Evolutionary conservation across 164 flowering plant species (phyloP).

Genomic region (Dillenia suffruticosa): DNA sequence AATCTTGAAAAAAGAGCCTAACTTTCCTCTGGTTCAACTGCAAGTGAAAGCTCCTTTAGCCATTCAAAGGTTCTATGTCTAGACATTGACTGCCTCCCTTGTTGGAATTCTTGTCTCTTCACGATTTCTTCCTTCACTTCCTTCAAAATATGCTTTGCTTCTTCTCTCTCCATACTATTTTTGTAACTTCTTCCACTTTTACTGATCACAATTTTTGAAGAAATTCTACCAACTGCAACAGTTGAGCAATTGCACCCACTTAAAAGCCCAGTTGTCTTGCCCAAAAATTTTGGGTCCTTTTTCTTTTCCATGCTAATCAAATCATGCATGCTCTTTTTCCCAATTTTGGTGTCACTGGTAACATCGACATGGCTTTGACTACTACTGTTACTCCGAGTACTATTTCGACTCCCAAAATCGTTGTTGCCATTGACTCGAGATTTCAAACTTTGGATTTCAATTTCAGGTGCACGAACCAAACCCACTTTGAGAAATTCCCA

Average conservation of each 20-base stretch:
- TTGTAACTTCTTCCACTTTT: slow-evolving; percentile 9
- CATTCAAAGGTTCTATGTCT: slow-evolving; percentile 73
- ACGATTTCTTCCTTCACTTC: slow-evolving; percentile 5
- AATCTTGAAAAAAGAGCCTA: neutral
- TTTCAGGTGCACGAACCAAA: slow-evolving; percentile 53
- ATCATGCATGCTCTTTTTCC: neutral
- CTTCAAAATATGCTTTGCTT: slow-evolving; percentile 6
- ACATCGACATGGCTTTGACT: neutral
- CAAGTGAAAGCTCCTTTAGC: slow-evolving; percentile 67
- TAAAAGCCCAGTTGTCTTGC: slow-evolving; percentile 9
- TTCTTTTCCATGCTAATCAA: slow-evolving; percentile 1
- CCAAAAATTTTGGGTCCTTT: slow-evolving; percentile 5
- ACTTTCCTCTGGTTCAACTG: slow-evolving; percentile 16
- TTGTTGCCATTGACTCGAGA: slow-evolving; percentile 17
- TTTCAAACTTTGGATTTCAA: slow-evolving; percentile 45
- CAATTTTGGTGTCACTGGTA: slow-evolving; percentile 1
- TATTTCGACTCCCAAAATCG: slow-evolving; percentile 28
- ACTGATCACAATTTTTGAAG: slow-evolving; percentile 21
- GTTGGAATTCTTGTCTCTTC: slow-evolving; percentile 11
- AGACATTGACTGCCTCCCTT: slow-evolving; percentile 39
- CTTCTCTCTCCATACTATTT: slow-evolving; percentile 4
- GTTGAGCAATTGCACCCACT: slow-evolving; percentile 54
- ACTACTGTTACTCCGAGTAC: slow-evolving; percentile 23
- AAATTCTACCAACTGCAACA: slow-evolving; percentile 31
- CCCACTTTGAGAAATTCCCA: slow-evolving; percentile 66